Evolutionary conservation across 441 rosid genomes (phyloP), one percentile per base, ranked within the genome.

Genomic region (Erodium trifolium): DNA sequence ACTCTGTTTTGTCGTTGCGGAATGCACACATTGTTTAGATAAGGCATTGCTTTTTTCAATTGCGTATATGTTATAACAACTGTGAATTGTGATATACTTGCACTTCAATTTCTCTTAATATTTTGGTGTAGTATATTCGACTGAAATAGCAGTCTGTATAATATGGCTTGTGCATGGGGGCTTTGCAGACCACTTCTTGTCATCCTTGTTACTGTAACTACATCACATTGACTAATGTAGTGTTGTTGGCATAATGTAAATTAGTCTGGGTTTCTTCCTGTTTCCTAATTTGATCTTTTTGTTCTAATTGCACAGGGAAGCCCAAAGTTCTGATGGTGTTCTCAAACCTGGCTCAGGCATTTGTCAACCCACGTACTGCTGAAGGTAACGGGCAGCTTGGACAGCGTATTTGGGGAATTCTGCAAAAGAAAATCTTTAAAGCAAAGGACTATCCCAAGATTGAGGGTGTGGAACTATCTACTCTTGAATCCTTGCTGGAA

Each of bases 361-460:
- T 88, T 68, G 82, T 88, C 69, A 91, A 88, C 67, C 92, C 88
- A 51, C 83, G 83, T 69, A 84, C 89, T 35, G 75, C 84, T 14
- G 99, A 94, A 83, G 82, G 93, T 63, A 88, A 91, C 65, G 96
- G 80, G 73, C 96, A 91, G 83, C 90, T 93, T 63, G 87, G 85
- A 68, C 96, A 94, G 77, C 87, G 96, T 16, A 82, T 94, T 69
- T 90, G 97, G 97, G 91, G 93, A 74, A 88, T 90, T 78, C 73
- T 94, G 60, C 96, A 88, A 73, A 91, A 88, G 88, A 91, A 88
- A 73, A 79, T 91, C 75, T 88, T 94, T 68, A 94, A 85, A 80
- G 92, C 88, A 0, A 94, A 85, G 81, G 90, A 89, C 43, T 78
- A 82, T 43, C 96, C 96, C 0, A 86, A 80, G 73, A 83, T 79